phyloP scores from a whole-genome alignment of 2,329 filamentous ascomycete species.

The Lasiodiplodia sp. region DNA sequence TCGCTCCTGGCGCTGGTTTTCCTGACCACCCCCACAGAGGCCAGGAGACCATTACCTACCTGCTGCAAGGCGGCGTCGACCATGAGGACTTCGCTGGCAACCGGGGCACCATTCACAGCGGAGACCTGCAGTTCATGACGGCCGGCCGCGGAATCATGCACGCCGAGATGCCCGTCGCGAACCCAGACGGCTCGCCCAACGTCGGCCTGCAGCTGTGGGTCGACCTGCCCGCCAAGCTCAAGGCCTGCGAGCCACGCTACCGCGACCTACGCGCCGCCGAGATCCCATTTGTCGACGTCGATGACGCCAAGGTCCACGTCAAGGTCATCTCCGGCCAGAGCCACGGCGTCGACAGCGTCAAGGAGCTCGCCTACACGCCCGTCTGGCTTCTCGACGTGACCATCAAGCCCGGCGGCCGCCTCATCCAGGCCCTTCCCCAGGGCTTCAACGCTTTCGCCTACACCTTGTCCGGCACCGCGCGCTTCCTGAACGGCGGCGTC shows the following conservation, averaged over 20 bases:
- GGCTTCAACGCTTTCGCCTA: slow-evolving; percentile 94
- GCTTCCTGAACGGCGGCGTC: slow-evolving; percentile 62
- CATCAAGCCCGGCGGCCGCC: slow-evolving; percentile 77
- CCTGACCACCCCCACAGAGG: slow-evolving; percentile 86
- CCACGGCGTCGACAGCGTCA: slow-evolving; percentile 83
- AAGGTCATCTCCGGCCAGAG: slow-evolving; percentile 91
- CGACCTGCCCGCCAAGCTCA: slow-evolving; percentile 81
- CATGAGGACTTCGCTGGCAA: slow-evolving; percentile 93
- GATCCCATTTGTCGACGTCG: slow-evolving; percentile 76
- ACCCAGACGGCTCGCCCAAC: slow-evolving; percentile 76
- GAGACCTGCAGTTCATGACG: slow-evolving; percentile 99
- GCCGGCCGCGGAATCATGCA: slow-evolving; percentile 91
- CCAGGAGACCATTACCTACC: slow-evolving; percentile 89
- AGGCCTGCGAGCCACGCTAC: slow-evolving; percentile 90
- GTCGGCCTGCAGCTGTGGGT: slow-evolving; percentile 96
- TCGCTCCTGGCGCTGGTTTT: slow-evolving; percentile 83
- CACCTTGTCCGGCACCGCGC: slow-evolving; percentile 75
- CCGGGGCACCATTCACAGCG: slow-evolving; percentile 80
- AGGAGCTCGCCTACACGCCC: slow-evolving; percentile 93
- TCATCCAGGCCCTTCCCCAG: slow-evolving; percentile 76
- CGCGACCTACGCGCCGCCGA: slow-evolving; percentile 81
- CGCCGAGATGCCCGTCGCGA: slow-evolving; percentile 89
- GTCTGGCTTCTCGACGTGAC: slow-evolving; percentile 94
- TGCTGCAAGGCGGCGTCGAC: slow-evolving; percentile 84
- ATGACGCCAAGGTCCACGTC: slow-evolving; percentile 76